Evolutionary conservation across 352 stramenopile species (phyloP).

Genomic region (Blastocystis sp.): DNA sequence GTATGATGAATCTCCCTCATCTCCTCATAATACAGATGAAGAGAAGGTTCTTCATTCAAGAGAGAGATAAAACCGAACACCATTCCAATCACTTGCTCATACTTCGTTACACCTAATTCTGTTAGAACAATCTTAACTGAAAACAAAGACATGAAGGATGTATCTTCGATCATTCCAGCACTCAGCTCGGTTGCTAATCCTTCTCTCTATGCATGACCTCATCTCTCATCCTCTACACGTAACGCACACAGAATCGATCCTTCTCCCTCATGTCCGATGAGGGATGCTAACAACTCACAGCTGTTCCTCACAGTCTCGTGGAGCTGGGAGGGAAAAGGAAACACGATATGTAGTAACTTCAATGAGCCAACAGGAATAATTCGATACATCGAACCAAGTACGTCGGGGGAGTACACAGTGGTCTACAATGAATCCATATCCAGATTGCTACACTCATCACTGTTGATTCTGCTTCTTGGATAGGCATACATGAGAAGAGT

Average conservation of each 20-base stretch:
- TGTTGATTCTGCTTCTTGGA: background rate
- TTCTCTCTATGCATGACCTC: background rate
- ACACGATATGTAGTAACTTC: background rate
- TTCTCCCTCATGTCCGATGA: slow-evolving; percentile 39
- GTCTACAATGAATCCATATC: background rate
- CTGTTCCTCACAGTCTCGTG: slow-evolving; percentile 29
- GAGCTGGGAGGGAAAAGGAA: slow-evolving; percentile 33
- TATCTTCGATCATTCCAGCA: background rate
- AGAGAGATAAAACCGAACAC: background rate
- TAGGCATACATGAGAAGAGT: background rate
- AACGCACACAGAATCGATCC: slow-evolving; percentile 34
- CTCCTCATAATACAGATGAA: slow-evolving; percentile 12
- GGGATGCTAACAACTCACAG: background rate
- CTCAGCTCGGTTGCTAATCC: slow-evolving; percentile 11
- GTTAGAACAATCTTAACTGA: slow-evolving; percentile 26
- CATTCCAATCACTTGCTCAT: background rate
- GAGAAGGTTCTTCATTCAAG: background rate
- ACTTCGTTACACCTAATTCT: background rate
- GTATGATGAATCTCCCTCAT: background rate
- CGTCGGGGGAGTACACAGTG: background rate
- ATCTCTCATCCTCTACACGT: background rate
- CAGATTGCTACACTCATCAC: background rate
- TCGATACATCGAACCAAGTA: slow-evolving; percentile 2
- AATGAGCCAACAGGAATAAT: slow-evolving; percentile 2
- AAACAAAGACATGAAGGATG: slow-evolving; percentile 4